phyloP scores from a whole-genome alignment of 176 grass and related monocot species.

The Avena eriantha region DNA sequence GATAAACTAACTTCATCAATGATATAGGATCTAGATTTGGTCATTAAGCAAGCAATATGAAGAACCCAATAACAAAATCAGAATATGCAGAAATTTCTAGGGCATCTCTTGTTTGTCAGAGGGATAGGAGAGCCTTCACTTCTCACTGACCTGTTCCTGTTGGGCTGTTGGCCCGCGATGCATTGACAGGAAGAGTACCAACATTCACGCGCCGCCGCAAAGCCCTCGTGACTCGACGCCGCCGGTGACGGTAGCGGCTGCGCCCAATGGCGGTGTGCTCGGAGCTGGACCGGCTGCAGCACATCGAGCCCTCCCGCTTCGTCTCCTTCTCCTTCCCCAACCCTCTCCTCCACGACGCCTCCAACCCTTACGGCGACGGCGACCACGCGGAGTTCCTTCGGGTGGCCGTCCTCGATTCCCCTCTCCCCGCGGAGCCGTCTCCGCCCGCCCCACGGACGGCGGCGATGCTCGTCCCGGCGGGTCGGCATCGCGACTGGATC shows the following conservation, averaged over 20 bases:
- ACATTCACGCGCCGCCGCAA: conserved; percentile 5
- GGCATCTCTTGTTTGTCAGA: background rate
- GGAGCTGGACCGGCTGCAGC: conserved; percentile 51
- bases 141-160: background rate
- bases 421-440: background rate
- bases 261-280: conserved; percentile 41
- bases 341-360: conserved; percentile 50
- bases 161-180: background rate
- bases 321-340: conserved; percentile 76
- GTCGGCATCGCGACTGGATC: conserved; percentile 83
- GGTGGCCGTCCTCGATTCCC: conserved; percentile 76
- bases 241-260: background rate
- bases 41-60: background rate
- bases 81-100: background rate
- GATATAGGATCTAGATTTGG: background rate
- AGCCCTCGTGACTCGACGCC: background rate
- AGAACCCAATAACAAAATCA: background rate
- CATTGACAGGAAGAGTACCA: background rate
- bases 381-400: conserved; percentile 51
- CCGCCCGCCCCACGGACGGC: conserved; percentile 23
- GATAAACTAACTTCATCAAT: background rate
- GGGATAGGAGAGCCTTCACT: background rate
- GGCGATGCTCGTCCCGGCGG: conserved; percentile 69
- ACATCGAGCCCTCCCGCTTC: conserved; percentile 67
- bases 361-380: conserved; percentile 48